Evolutionary conservation across 192 early-diverging fungal genomes (phyloP).

Genomic region (Coemansia sp.): DNA sequence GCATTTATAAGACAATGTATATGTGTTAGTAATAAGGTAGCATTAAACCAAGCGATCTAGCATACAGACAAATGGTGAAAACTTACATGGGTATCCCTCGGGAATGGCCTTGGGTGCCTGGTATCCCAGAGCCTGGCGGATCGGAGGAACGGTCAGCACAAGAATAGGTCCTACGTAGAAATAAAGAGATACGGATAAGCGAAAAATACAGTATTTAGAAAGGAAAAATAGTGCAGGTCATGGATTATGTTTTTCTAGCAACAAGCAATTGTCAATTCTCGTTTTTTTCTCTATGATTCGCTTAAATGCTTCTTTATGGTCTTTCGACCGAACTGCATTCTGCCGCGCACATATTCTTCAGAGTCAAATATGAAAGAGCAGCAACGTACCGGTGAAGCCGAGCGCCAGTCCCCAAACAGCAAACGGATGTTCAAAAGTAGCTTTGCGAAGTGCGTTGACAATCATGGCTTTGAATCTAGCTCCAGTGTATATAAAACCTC

Average conservation of each 20-base stretch:
- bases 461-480: slow-evolving; percentile 12
- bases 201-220: neutral
- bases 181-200: neutral
- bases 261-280: too few relatives aligned
- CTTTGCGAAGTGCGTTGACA: slow-evolving; percentile 44
- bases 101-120: slow-evolving; percentile 31
- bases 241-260: too few relatives aligned
- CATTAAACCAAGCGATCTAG: neutral
- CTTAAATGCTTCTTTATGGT: too few relatives aligned
- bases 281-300: too few relatives aligned
- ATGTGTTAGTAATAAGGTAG: too few relatives aligned
- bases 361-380: too few relatives aligned
- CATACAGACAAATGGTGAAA: neutral
- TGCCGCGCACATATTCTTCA: too few relatives aligned
- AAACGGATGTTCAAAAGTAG: slow-evolving; percentile 46
- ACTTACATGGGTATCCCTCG: slow-evolving; percentile 48
- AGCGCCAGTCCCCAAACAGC: slow-evolving; percentile 50
- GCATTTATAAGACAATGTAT: too few relatives aligned
- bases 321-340: too few relatives aligned
- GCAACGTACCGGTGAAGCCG: slow-evolving; percentile 36
- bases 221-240: neutral
- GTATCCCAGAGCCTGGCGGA: slow-evolving; percentile 31
- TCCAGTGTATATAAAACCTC: neutral
- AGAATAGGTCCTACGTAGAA: slow-evolving; percentile 35
- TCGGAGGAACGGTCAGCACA: slow-evolving; percentile 36